Evolutionary conservation across 2,329 filamentous ascomycete genomes (phyloP), one percentile per base, ranked within the genome.

Genomic region (Ophiostoma ips): DNA sequence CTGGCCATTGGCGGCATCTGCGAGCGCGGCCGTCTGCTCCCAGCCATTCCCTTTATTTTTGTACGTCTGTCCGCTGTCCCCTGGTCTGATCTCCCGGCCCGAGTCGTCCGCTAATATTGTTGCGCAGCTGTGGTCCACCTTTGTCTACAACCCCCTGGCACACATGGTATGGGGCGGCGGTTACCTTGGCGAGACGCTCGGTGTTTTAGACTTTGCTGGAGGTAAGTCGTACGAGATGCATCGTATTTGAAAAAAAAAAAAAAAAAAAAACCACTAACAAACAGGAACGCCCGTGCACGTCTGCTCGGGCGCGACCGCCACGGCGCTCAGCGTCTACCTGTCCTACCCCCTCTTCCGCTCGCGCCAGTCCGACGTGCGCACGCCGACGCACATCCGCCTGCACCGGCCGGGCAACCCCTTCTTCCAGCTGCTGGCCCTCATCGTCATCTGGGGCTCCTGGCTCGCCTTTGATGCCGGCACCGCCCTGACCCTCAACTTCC

Each of bases 401-500:
- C 52, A 53, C 37, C 41, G 43, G 15, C 52, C 52, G 5, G 49
- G 49, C 9, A 51, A 49, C 24, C 16, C 49, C 2, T 50, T 49
- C 8, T 48, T 49, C 33, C 52, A 53, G 64, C 58, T 73, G 4
- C 88, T 96, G 57, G 94, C 89, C 7, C 77, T 96, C 61, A 94
- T 96, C 68, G 87, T 96, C 60, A 87, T 96, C 52, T 96, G 89
- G 88, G 95, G 96, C 61, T 90, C 90, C 61, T 96, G 92, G 92
- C 75, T 96, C 56, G 92, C 89, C 48, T 96, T 96, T 79, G 96
- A 96, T 73, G 92, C 90, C 59, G 90, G 92, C 55, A 95, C 88
- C 30, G 73, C 89, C 30, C 94, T 95, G 58, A 88, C 89, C 58
- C 87, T 89, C 57, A 95, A 95, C 71, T 75, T 96, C 48, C 84